These are phyloP conservation scores for Epichloe sibirici DNA, from an alignment of 2,329 filamentous ascomycete species.

Conservation along the genomic window DNA sequence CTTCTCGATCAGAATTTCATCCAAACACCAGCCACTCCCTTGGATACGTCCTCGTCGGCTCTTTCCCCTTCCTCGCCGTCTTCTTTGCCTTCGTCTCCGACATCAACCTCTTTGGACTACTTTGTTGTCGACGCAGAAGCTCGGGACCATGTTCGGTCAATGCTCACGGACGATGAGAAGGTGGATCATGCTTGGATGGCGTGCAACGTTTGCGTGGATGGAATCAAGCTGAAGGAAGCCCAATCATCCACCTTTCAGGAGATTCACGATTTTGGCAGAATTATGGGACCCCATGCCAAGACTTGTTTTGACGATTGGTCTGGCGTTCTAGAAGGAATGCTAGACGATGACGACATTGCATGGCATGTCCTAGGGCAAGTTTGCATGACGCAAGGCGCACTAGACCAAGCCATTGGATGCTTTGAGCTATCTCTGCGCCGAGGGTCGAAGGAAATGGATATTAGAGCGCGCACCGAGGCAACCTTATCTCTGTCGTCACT, in stretches of 20 bases:
- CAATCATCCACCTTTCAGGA: slow-evolving; percentile 11
- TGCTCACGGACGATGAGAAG: slow-evolving; percentile 10
- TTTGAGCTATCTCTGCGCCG: slow-evolving; percentile 13
- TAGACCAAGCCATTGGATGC: slow-evolving; percentile 15
- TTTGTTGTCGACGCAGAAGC: slow-evolving; percentile 14
- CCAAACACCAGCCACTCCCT: slow-evolving; percentile 8
- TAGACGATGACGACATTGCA: slow-evolving; percentile 22
- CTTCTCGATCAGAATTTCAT: slow-evolving; percentile 15
- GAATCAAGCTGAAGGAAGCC: slow-evolving; percentile 11
- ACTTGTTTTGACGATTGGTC: slow-evolving; percentile 16
- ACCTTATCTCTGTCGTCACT: slow-evolving; percentile 12
- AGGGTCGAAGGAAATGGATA: slow-evolving; percentile 4
- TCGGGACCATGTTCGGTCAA: slow-evolving; percentile 12
- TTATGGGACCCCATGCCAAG: slow-evolving; percentile 17
- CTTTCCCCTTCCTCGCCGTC: slow-evolving; percentile 8
- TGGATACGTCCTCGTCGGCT: slow-evolving; percentile 5
- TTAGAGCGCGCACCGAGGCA: slow-evolving; percentile 12
- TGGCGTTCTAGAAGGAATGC: slow-evolving; percentile 5
- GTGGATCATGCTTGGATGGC: slow-evolving; percentile 14
- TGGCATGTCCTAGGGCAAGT: slow-evolving; percentile 23
- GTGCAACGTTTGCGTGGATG: slow-evolving; percentile 14
- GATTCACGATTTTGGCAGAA: slow-evolving; percentile 14
- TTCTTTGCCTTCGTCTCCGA: slow-evolving; percentile 9
- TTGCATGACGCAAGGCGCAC: slow-evolving; percentile 15
- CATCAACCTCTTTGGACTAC: slow-evolving; percentile 10